Evolutionary conservation across 78 protist species (phyloP).

Genomic region (Dictyostelium purpureum): DNA sequence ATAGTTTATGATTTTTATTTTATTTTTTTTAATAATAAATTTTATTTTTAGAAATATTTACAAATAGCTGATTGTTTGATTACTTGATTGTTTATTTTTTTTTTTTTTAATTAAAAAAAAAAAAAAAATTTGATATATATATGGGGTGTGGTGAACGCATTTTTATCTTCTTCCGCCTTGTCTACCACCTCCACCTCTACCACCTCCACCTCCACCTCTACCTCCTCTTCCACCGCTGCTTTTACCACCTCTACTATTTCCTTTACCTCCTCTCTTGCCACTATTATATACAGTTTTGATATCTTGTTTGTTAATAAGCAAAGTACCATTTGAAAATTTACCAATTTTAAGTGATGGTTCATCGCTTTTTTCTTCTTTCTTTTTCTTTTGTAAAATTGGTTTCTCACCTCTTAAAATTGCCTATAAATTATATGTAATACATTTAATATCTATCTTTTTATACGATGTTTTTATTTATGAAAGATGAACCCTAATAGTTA

Average conservation of each 20-base stretch:
- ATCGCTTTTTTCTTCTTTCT: not conserved
- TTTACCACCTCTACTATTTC: not conserved
- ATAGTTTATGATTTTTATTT: too few relatives aligned
- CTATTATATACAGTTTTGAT: slow-evolving; percentile 2
- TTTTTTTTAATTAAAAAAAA: too few relatives aligned
- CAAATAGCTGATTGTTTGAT: too few relatives aligned
- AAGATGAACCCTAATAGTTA: not conserved
- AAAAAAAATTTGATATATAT: too few relatives aligned
- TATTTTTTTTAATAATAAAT: too few relatives aligned
- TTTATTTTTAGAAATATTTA: too few relatives aligned
- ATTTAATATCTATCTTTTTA: too few relatives aligned
- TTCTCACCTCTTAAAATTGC: slow-evolving; percentile 19
- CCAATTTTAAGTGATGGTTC: not conserved
- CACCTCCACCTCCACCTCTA: not conserved
- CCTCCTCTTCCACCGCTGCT: not conserved
- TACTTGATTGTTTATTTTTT: too few relatives aligned
- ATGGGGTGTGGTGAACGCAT: too few relatives aligned
- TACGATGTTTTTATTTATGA: not conserved
- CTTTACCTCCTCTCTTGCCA: not conserved
- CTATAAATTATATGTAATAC: not conserved
- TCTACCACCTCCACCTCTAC: not conserved
- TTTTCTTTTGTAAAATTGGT: not conserved
- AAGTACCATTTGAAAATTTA: slow-evolving; percentile 10
- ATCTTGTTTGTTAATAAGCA: slow-evolving; percentile 15
- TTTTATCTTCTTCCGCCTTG: not conserved